These are phyloP conservation scores for Bjerkandera adusta DNA, from an alignment of 1,284 basidiomycete species.

Conservation along the genomic window DNA sequence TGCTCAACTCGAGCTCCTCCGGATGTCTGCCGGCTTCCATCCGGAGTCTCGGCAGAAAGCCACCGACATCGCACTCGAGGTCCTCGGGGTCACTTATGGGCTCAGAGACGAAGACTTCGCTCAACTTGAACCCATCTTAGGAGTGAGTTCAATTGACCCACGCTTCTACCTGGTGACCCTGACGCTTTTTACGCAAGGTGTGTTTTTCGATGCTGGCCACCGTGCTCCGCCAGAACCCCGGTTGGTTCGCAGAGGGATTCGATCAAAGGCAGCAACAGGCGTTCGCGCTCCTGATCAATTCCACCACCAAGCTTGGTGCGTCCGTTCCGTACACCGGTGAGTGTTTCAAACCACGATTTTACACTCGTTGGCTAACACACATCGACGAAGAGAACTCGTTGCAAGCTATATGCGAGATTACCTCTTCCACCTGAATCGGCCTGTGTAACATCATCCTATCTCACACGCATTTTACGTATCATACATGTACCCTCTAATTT, in stretches of 20 bases:
- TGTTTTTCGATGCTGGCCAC: conserved; percentile 22
- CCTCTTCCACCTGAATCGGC: no score
- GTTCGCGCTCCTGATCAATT: conserved; percentile 16
- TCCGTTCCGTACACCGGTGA: conserved; percentile 19
- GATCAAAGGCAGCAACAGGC: conserved; percentile 12
- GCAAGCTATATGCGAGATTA: conserved; percentile 6
- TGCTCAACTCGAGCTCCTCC: conserved; percentile 23
- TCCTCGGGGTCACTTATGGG: conserved; percentile 22
- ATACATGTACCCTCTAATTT: no score
- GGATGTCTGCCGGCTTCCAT: conserved; percentile 20
- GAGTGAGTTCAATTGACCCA: conserved; percentile 17
- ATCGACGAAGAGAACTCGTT: conserved; percentile 3
- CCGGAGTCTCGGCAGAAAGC: conserved; percentile 20
- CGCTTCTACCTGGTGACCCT: conserved; percentile 1
- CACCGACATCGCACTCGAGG: conserved; percentile 20
- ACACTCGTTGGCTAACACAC: neutral
- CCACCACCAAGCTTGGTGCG: conserved; percentile 16
- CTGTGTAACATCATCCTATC: no score
- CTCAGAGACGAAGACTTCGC: conserved; percentile 25
- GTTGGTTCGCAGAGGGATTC: conserved; percentile 8
- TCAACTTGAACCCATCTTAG: conserved; percentile 22
- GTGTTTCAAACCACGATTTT: neutral
- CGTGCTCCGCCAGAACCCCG: conserved; percentile 18
- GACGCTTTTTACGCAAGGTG: conserved; percentile 10
- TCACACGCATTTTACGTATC: no score